phyloP scores from a whole-genome alignment of 768 basidiomycete species.

The Leccinum sublutescens region DNA sequence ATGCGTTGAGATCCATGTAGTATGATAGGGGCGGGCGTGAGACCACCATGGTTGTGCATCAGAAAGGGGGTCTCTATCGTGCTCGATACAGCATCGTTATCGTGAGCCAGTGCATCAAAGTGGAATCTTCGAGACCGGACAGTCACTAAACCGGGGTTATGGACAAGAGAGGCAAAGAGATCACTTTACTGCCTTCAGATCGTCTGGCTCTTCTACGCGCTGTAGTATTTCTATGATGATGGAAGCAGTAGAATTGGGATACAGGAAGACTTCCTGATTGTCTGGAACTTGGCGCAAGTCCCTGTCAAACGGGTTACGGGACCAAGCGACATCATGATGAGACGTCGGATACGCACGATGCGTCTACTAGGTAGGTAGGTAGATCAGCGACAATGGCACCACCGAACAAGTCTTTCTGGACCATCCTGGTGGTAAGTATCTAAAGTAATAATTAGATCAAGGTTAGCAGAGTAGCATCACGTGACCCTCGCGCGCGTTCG shows the following conservation, averaged over 20 bases:
- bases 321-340: background rate
- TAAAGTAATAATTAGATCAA: background rate
- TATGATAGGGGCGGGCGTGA: conserved; percentile 57
- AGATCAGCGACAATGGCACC: conserved; percentile 73
- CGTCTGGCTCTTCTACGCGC: conserved; percentile 57
- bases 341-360: conserved; percentile 61
- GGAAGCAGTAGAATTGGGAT: conserved; percentile 63
- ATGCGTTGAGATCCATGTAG: conserved; percentile 71
- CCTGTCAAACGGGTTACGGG: conserved; percentile 32
- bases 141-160: conserved; percentile 5
- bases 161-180: conserved; percentile 12
- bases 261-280: conserved; percentile 91
- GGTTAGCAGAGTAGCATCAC: conserved; percentile 8
- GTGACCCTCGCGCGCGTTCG: conserved; percentile 10
- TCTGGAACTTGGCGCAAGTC: conserved; percentile 85
- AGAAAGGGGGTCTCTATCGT: conserved; percentile 43
- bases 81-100: conserved; percentile 68
- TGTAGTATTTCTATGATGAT: conserved; percentile 84
- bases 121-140: conserved; percentile 62
- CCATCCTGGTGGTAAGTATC: conserved; percentile 10
- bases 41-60: conserved; percentile 42
- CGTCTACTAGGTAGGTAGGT: conserved; percentile 67
- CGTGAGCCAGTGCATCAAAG: conserved; percentile 87
- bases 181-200: conserved; percentile 70
- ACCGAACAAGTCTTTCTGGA: conserved; percentile 62